Base-by-base conservation (phyloP, 768 basidiomycete genomes). In the Galerina marginata region DNA sequence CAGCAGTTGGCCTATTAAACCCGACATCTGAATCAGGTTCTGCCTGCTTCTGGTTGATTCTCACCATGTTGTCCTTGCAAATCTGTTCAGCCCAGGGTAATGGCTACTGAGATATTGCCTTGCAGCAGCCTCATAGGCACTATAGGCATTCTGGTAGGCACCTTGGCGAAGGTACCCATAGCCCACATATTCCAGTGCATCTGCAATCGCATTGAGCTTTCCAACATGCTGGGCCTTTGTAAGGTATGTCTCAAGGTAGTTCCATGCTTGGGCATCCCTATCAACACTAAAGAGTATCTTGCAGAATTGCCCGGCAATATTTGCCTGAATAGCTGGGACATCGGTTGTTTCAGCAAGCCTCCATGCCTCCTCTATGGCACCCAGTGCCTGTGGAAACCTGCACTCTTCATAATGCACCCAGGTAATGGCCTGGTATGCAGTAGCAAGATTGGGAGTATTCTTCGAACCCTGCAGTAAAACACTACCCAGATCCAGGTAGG, bases 91-190 rank as follows among this genome's bases (percentile, higher is more conserved):
- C 5, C 29, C 29, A 33, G 29, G 29, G 7, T 33, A 33, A 33
- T 0, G 4, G 29, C 29, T 5, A 7, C 29, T 33, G 29, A 33
- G 29, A 7, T 33, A 33, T 33, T 33, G 4, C 7, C 29, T 33
- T 33, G 29, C 29, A 33, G 29, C 29, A 7, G 29, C 29, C 0
- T 33, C 29, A 33, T 33, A 33, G 29, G 29, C 29, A 3, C 29
- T 33, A 7, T 33, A 33, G 46, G 58, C 25, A 38, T 59, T 59
- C 36, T 43, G 16, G 20, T 55, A 60, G 48, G 49, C 59, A 25
- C 53, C 54, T 50, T 46, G 26, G 33, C 59, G 37, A 7, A 60
- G 53, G 54, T 60, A 60, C 53, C 53, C 45, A 38, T 60, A 56
- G 15, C 58, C 58, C 23, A 59, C 10, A n/a, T 52, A 59, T 14